Base-by-base conservation (phyloP, 345 rosid species). In the Pistacia integerrima region DNA sequence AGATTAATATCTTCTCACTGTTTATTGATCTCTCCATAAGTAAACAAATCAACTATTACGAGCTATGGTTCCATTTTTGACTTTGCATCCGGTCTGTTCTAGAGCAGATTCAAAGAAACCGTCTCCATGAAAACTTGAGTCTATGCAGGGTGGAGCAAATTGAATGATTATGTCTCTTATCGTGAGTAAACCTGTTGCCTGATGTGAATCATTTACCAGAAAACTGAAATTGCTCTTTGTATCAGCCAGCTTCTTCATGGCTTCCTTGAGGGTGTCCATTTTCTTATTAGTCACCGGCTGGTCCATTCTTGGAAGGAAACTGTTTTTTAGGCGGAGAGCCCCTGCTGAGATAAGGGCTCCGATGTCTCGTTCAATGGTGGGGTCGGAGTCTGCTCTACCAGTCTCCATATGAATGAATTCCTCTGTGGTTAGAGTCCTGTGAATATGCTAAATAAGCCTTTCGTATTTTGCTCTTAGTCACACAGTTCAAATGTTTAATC, bases 91-190 rank as follows among this genome's bases (percentile, higher is more conserved):
- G 11, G 78, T 59, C 72, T 75, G 90, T 64, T 82, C 85, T 11
- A 87, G 79, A 49, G 83, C 85, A 38, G 73, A 69, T 61, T 78
- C 86, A 17, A 87, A 86, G 77, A 84, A 83, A 4, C 84, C 77
- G 49, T 78, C 83, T 67, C 88, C 85, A 10, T 78, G 82, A 44
- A 85, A 48, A 11, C 60, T 70, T 4, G 87, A 81, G 76, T 85
- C 84, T 38, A 78, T 64, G 8, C 82, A 73, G 8, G 87, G 84
- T 0, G 87, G 87, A 14, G 85, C 85, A 67, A 85, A 85, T 74
- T 87, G 85, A 52, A 78, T 30, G 25, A 85, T 78, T 51, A 79
- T 72, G 28, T 83, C 82, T 74, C 86, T 78, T 33, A 62, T 57
- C 1, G 85, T 71, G 68, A 84, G 73, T 61, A 84, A 20, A 2